Evolutionary conservation across 2,329 filamentous ascomycete genomes (phyloP), one percentile per base, ranked within the genome.

Genomic region (Clonostachys rosea): DNA sequence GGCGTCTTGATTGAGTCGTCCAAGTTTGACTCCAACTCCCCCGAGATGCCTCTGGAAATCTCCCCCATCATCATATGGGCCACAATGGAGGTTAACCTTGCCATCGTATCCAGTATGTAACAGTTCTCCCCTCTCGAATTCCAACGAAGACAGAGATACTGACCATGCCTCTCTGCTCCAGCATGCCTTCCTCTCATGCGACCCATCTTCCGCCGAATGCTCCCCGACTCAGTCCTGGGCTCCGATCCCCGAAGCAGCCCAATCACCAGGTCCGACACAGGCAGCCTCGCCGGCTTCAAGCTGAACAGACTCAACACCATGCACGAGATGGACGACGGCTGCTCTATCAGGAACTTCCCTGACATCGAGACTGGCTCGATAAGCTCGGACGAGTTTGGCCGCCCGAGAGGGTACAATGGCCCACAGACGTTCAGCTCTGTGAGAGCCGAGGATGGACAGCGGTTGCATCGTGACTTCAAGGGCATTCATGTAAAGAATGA

Each of bases 61-160:
- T 34, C 34, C 8, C 20, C 14, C 18, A 49, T 47, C 16, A 40
- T 46, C 20, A 39, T 49, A 11, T 45, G 43, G 41, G 47, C 47
- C 4, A 40, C 42, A 12, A 18, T 48, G 6, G 42, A 45, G 13
- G 45, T 50, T 36, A 50, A 49, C 36, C 33, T 49, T 14, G 46
- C 44, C 39, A 43, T 45, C 30, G 33, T 47, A n/a, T 50, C 35
- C 13, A 30, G 47, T 45, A 45, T 30, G 24, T 30, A 30, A 8
- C 6, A 11, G 1, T 9, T 9, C 8, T 9, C 24, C 9, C 3
- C 8, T 16, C 24, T 30, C 9, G 8, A 3, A 10, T 30, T 10
- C 9, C 24, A 30, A 30, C 4, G 24, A 3, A 10, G 10, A 30
- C 24, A 10, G 24, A 30, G 24, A 30, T 30, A 30, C 24, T 30